Evolutionary conservation across 2,329 filamentous ascomycete genomes (phyloP), one percentile per base, ranked within the genome.

Genomic region (Neopestalotiopsis clavispora): DNA sequence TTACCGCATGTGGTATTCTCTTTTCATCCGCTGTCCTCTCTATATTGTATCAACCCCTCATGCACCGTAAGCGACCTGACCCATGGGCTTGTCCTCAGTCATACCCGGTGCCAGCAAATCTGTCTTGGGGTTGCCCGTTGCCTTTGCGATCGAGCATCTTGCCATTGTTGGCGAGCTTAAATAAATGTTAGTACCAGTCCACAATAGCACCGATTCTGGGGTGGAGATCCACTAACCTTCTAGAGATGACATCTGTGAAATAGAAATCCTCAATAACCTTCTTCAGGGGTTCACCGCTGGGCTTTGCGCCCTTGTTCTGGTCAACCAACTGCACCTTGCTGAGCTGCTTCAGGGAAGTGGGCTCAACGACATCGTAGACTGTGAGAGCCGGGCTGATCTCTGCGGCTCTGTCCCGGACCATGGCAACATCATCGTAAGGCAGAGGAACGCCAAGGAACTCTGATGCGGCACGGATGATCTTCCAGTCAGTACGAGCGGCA

Each of bases 241-340:
- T 91, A 52, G 95, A 97, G 81, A 99, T 98, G 69, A 92, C 90
- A 83, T 99, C 95, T 81, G 96, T 99, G 83, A 98, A 97, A 85
- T 95, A 99, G 82, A 99, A 99, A 86, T 99, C 94, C 77, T 97
- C 91, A 75, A 99, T 94, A 68, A 92, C 90, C 83, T 93, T 93
- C 86, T 91, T 94, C 77, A 99, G 87, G 38, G 93, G 89, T 75
- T 87, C 83, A n/a, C 90, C 91, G 56, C 85, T 91, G n/a, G 87
- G 77, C 82, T 93, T 92, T 65, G 90, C 84, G 62, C 94, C 94
- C 89, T 96, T 97, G 87, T 98, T 98, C 83, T 97, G 93, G 79
- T 98, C 96, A 66, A 97, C 93, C 69, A 99, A 87, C 83, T 98
- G 95, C 69, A 97, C 92, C 87, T 95, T 98, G 89, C 93, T 94